phyloP scores from a whole-genome alignment of 2,329 filamentous ascomycete species.

The Diaporthe nobilis region DNA sequence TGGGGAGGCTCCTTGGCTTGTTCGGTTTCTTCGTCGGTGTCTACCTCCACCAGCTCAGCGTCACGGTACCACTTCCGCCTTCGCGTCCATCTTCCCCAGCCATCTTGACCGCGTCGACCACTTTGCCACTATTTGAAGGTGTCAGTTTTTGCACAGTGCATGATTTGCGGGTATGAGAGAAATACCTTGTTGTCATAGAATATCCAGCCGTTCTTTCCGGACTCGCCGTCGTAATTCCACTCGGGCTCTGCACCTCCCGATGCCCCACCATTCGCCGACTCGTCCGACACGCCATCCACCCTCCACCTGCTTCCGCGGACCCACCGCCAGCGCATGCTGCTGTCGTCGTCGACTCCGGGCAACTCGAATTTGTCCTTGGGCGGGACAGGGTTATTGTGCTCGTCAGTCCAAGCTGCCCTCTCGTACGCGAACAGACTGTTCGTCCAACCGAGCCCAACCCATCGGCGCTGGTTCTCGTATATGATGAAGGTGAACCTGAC shows the following conservation, averaged over 20 bases:
- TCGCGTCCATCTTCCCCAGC: conserved; percentile 95
- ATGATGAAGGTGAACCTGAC: conserved; percentile 97
- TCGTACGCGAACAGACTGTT: conserved; percentile 92
- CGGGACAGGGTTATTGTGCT: conserved; percentile 87
- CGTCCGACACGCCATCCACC: conserved; percentile 80
- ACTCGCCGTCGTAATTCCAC: conserved; percentile 69
- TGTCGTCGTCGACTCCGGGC: conserved; percentile 72
- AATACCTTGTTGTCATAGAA: conserved; percentile 97
- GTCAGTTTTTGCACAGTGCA: not conserved
- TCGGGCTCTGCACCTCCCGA: conserved; percentile 52
- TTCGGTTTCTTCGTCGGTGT: conserved; percentile 53
- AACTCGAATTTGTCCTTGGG: conserved; percentile 78
- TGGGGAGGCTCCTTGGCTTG: not conserved
- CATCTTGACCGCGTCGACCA: conserved; percentile 85
- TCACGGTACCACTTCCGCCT: conserved; percentile 97
- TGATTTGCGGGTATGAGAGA: conserved; percentile 17
- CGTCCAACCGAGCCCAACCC: conserved; percentile 96
- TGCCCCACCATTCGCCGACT: conserved; percentile 51
- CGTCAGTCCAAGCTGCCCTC: conserved; percentile 92
- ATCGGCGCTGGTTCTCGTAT: conserved; percentile 95
- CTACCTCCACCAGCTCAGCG: conserved; percentile 89
- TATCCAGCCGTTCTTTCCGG: conserved; percentile 86
- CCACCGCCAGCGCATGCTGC: conserved; percentile 78
- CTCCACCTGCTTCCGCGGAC: conserved; percentile 88
- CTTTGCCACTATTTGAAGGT: conserved; percentile 80